Percentiles rank a stretch among this genome's conserved stretches.
These are phyloP conservation scores for Hypoxylon sp. DNA, from an alignment of 2,329 filamentous ascomycete genomes.

Conservation along the genomic window DNA sequence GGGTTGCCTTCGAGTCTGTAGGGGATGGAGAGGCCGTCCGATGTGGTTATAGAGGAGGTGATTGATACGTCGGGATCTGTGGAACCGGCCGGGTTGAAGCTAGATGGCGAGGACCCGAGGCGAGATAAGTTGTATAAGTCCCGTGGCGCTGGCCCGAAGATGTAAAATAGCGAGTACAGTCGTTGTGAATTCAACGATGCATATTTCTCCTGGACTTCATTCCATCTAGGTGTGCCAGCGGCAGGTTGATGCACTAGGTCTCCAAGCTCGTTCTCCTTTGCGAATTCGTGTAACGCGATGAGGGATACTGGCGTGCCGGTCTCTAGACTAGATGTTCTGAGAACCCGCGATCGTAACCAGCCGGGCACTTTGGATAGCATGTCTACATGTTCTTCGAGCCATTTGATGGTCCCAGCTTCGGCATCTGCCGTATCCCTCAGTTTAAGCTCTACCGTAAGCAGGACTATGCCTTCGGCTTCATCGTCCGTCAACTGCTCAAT, in stretches of 20 bases:
- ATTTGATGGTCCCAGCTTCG: slow-evolving; percentile 71
- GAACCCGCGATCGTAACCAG: slow-evolving; percentile 81
- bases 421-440: slow-evolving; percentile 66
- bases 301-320: slow-evolving; percentile 68
- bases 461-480: slow-evolving; percentile 71
- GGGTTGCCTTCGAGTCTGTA: slow-evolving; percentile 83
- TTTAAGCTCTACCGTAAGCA: slow-evolving; percentile 73
- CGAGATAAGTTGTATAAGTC: slow-evolving; percentile 73
- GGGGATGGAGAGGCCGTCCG: slow-evolving; percentile 77
- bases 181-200: slow-evolving; percentile 71
- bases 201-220: slow-evolving; percentile 70
- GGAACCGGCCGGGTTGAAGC: slow-evolving; percentile 69
- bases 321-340: slow-evolving; percentile 74
- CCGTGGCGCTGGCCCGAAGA: slow-evolving; percentile 81
- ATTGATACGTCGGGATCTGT: slow-evolving; percentile 73
- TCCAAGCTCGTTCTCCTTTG: slow-evolving; percentile 74
- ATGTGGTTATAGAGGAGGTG: slow-evolving; percentile 76
- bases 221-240: slow-evolving; percentile 72
- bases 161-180: slow-evolving; percentile 81
- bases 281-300: slow-evolving; percentile 81
- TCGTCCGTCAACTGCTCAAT: slow-evolving; percentile 72
- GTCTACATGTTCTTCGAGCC: slow-evolving; percentile 83
- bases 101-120: slow-evolving; percentile 61
- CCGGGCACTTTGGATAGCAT: slow-evolving; percentile 82
- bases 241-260: slow-evolving; percentile 75